phyloP scores from a whole-genome alignment of 768 basidiomycete species.

The Podaxis rugospora region DNA sequence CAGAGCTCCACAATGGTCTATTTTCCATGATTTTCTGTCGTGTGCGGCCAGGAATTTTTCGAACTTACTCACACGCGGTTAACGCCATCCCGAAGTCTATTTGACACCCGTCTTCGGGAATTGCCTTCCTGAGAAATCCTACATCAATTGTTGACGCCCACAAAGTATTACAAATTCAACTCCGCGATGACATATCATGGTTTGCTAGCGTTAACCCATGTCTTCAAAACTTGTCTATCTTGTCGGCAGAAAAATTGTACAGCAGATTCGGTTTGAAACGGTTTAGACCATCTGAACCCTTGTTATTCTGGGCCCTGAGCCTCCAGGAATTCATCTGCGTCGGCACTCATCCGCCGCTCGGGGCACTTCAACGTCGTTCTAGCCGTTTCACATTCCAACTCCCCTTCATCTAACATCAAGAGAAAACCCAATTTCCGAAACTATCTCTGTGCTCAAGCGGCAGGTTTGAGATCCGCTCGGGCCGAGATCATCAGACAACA shows the following conservation, averaged over 20 bases:
- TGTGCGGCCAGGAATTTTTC: not conserved
- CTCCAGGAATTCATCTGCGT: not conserved
- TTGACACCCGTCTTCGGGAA: conserved; percentile 6
- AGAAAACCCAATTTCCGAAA: not conserved
- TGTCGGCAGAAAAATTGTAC: not conserved
- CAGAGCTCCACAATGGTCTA: not conserved
- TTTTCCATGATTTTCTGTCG: not conserved
- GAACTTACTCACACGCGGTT: conserved; percentile 7
- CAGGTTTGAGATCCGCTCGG: not conserved
- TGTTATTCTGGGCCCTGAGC: too few species aligned
- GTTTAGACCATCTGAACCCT: too few species aligned
- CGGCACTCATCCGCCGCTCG: not conserved
- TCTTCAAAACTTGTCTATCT: not conserved
- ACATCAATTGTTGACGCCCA: conserved; percentile 10
- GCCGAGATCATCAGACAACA: not conserved
- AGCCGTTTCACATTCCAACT: not conserved
- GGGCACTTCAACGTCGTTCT: not conserved
- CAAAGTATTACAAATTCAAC: conserved; percentile 8
- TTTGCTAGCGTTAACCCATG: not conserved
- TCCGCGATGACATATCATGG: not conserved
- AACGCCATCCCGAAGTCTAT: conserved; percentile 8
- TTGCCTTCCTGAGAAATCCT: not conserved
- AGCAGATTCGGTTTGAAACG: too few species aligned
- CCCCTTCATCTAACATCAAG: not conserved
- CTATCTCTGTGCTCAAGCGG: not conserved